Evolutionary conservation across 2,329 filamentous ascomycete species (phyloP), one percentile per base, ranked within the genome.

Genomic region (Cercospora berteroae): DNA sequence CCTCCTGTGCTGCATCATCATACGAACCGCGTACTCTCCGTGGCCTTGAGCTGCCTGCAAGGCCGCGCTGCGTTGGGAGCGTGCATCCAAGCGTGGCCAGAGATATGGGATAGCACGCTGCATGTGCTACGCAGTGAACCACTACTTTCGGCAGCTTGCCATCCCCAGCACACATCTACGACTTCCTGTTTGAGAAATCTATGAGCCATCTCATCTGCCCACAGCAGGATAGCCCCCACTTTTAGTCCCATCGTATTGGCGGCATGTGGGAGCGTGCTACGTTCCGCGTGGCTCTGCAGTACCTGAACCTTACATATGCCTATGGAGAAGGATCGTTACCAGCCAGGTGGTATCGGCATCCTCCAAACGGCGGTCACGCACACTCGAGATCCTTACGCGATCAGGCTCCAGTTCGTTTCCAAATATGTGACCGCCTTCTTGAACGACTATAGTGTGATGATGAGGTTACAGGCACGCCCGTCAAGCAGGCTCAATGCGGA

Each of bases 191-290:
- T 58, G 20, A 68, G 68, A 42, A 42, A 42, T 42, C 16, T 42
- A 42, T 42, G 36, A 42, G 36, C 36, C 71, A 39, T 39, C 29
- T 39, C 18, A 36, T 72, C 73, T 59, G 52, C 71, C 29, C 68
- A 69, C 60, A 80, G 79, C 69, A 82, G 83, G 75, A 58, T 74
- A 79, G 65, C 78, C 79, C 79, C 83, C 81, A 76, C 84, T 79
- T 70, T 77, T 74, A 77, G 82, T 82, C 72, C 83, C 83, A 73
- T 79, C 82, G 73, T 76, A 81, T 78, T 82, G 84, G 77, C 84
- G 84, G 60, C 84, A 71, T 69, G 81, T 81, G 79, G 68, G 48
- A 23, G 48, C 25, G 52, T 57, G 52, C 29, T 18, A 57, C 52
- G n/a, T 57, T 25, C 52, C 52, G 52, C 52, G 52, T 57, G 52